Base-by-base conservation (phyloP, 2,329 filamentous ascomycete genomes). In the Sphaerulina vaccinii region DNA sequence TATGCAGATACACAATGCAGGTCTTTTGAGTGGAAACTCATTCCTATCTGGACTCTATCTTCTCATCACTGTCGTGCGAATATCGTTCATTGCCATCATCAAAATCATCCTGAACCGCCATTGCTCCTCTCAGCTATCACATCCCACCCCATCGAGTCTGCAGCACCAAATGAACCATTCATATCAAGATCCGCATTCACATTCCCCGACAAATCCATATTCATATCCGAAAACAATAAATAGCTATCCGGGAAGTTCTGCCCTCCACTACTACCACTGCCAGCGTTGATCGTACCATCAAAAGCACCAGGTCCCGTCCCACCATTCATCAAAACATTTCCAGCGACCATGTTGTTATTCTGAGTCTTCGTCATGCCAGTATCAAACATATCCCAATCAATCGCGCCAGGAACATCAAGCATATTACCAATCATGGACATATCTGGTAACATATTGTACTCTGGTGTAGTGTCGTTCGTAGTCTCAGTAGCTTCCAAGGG, bases 381-480 rank as follows among this genome's bases (percentile, higher is more conserved):
- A 45, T 62, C 60, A 43, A 60, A 65, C 51, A 60, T 61, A 45
- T 66, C 63, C 66, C 66, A 68, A 38, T 68, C 59, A n/a, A 68
- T 58, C 18, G 62, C 56, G 18, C 39, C 51, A 3, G 54, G 48
- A 18, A 60, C 45, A 38, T 67, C 64, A 24, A 69, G 59, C 63
- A 69, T 67, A 29, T 65, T 56, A 24, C 59, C 64, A 7, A 68
- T 61, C 29, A 61, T 57, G 19, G 57, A 56, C 43, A 65, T 64
- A 33, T 68, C 65, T 5, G 56, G 33, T 4, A 40, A 24, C 15
- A 23, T n/a, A 22, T 48, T 35, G 24, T 29, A 39, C 3, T 51
- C 16, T 21, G 47, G 35, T 5, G 44, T 46, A 11, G 33, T 50
- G 13, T 55, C 45, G 33, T 55, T 55, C 6, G 55, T 7, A 32